These are phyloP conservation scores for Lyophyllum atratum DNA, from an alignment of 768 basidiomycete species.

Conservation along the genomic window DNA sequence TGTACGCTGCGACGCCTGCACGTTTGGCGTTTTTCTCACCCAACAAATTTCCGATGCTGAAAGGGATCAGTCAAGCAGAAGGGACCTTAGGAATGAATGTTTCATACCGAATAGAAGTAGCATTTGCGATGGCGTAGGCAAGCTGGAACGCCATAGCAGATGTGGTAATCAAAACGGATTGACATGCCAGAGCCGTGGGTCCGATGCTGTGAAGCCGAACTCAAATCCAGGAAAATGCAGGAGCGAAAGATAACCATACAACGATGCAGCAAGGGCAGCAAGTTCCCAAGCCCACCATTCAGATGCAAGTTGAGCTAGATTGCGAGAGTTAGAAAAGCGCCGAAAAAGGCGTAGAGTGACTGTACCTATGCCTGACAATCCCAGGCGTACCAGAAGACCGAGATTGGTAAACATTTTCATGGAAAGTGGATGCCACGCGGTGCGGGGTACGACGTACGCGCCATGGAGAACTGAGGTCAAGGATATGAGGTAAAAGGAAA, in stretches of 20 bases:
- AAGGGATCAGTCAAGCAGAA: neutral
- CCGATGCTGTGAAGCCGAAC: constrained; percentile 54
- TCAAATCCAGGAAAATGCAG: neutral
- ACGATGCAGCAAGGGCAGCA: constrained; percentile 54
- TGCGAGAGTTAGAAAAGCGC: neutral
- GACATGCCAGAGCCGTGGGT: constrained; percentile 77
- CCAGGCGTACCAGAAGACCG: constrained; percentile 69
- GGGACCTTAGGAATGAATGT: neutral
- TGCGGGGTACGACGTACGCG: constrained; percentile 55
- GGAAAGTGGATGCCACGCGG: constrained; percentile 82
- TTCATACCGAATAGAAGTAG: constrained; percentile 76
- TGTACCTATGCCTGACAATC: constrained; percentile 79
- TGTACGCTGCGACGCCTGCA: constrained; percentile 33
- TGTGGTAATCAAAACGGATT: constrained; percentile 80
- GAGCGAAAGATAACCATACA: constrained; percentile 30
- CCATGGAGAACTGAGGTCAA: constrained; percentile 62
- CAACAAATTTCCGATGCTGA: constrained; percentile 15
- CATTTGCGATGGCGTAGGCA: constrained; percentile 78
- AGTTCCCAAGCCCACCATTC: constrained; percentile 99
- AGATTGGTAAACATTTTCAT: constrained; percentile 64
- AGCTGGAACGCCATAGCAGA: constrained; percentile 76
- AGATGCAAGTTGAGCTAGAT: constrained; percentile 67
- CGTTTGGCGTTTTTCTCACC: constrained; percentile 13
- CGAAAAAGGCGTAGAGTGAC: neutral
- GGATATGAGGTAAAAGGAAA: constrained; percentile 82